phyloP scores from a whole-genome alignment of 1,284 basidiomycete species.

The Rhodofomes roseus region DNA sequence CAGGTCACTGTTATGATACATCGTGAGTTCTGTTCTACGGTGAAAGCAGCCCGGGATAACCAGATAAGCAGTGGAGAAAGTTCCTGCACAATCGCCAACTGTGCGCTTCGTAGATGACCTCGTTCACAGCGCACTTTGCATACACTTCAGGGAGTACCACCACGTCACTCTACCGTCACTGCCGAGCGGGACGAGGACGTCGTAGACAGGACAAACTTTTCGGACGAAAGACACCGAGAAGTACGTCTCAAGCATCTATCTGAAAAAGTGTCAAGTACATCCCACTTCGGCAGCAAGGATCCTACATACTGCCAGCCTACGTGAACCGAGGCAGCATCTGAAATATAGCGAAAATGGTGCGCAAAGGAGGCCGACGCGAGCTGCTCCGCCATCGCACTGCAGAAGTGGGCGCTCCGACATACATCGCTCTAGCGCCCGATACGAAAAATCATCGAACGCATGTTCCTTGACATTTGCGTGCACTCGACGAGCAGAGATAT shows the following conservation, averaged over 20 bases:
- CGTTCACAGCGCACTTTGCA: no score
- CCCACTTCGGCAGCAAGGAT: not conserved
- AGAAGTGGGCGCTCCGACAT: not conserved
- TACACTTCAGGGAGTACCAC: no score
- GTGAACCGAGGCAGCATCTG: not conserved
- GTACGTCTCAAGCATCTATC: not conserved
- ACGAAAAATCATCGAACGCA: not conserved
- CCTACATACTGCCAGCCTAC: not conserved
- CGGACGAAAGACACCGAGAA: not conserved
- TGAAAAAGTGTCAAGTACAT: not conserved
- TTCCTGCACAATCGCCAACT: not conserved
- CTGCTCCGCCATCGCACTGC: not conserved
- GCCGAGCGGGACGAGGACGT: no score
- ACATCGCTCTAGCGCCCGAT: not conserved
- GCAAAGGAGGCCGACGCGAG: not conserved
- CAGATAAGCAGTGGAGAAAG: not conserved
- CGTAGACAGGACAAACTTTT: not conserved
- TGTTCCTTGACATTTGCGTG: not conserved
- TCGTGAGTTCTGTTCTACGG: not conserved
- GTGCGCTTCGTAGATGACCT: no score
- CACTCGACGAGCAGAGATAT: not conserved
- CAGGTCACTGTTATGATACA: conserved; percentile 52
- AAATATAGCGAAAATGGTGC: not conserved
- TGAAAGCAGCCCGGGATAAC: not conserved
- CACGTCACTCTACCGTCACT: no score